These are phyloP conservation scores for Metschnikowia gelsemii DNA, from an alignment of 805 yeast genomes.

Conservation along the genomic window DNA sequence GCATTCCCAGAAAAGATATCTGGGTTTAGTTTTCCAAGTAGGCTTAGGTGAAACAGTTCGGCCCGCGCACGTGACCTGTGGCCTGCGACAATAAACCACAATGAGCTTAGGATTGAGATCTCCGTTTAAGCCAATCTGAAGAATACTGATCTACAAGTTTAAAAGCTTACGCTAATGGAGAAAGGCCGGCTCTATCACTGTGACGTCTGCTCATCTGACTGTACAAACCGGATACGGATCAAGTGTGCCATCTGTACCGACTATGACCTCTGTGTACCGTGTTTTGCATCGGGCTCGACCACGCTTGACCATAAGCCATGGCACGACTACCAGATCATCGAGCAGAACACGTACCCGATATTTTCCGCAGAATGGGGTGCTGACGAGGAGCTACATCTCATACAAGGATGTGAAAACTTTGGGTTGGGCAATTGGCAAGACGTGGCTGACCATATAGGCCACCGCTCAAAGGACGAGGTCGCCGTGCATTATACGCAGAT, in stretches of 20 bases:
- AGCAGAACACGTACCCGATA: slow-evolving; percentile 93
- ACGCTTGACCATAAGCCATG: slow-evolving; percentile 89
- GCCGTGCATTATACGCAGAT: slow-evolving; percentile 73
- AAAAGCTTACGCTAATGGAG: slow-evolving; percentile 31
- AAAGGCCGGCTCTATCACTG: slow-evolving; percentile 65
- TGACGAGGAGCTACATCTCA: slow-evolving; percentile 85
- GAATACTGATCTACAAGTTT: no score
- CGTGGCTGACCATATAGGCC: slow-evolving; percentile 94
- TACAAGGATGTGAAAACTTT: slow-evolving; percentile 87
- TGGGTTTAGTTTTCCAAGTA: no score
- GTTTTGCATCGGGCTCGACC: slow-evolving; percentile 81
- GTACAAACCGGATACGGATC: slow-evolving; percentile 87
- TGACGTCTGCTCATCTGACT: slow-evolving; percentile 94
- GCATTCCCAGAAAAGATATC: no score
- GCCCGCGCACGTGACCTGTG: no score
- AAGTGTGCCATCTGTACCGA: slow-evolving; percentile 91
- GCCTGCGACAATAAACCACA: background rate
- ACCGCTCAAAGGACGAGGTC: slow-evolving; percentile 88
- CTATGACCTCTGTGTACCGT: slow-evolving; percentile 96
- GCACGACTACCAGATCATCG: slow-evolving; percentile 89
- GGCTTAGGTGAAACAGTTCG: no score
- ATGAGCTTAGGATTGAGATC: no score
- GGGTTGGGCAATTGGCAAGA: slow-evolving; percentile 99
- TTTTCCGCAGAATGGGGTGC: slow-evolving; percentile 96
- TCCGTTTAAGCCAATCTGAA: no score